Percentiles rank a stretch among this genome's conserved stretches.
Evolutionary conservation across 225 moss, liverwort and hornwort genomes (phyloP).

Genomic region (Climacium dendroides): DNA sequence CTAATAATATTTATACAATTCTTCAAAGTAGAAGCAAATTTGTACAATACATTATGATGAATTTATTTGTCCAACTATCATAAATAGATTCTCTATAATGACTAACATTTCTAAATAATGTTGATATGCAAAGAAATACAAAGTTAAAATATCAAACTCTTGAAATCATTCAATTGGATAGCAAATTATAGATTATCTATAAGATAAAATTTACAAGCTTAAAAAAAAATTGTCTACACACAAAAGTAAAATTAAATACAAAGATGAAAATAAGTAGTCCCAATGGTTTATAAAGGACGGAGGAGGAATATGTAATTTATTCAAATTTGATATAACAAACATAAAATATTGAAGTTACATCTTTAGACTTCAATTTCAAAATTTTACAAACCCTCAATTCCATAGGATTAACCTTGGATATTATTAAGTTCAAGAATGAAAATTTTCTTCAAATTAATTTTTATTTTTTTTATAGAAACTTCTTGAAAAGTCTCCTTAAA

Average conservation of each 20-base stretch:
- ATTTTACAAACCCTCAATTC: not conserved
- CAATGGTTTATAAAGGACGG: not conserved
- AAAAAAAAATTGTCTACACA: not conserved
- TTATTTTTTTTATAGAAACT: too few species aligned
- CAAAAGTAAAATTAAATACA: not conserved
- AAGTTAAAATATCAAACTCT: not conserved
- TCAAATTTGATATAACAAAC: not conserved
- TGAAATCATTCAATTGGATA: not conserved
- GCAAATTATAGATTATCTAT: too few species aligned
- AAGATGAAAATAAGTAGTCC: not conserved
- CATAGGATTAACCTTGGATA: not conserved
- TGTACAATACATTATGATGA: not conserved
- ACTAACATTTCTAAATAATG: not conserved
- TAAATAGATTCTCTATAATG: not conserved
- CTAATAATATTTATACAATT: not conserved
- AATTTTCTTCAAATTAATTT: too few species aligned
- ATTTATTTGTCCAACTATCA: not conserved
- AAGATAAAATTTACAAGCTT: not conserved
- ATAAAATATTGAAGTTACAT: not conserved
- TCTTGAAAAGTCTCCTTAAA: accelerated
- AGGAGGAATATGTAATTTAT: too few species aligned
- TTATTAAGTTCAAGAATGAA: not conserved
- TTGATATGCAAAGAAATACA: not conserved
- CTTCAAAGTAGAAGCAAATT: not conserved
- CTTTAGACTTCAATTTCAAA: not conserved